Conservation (phyloP, 2,329 filamentous ascomycete genomes). For the Aspergillus tubingensis region DNA sequence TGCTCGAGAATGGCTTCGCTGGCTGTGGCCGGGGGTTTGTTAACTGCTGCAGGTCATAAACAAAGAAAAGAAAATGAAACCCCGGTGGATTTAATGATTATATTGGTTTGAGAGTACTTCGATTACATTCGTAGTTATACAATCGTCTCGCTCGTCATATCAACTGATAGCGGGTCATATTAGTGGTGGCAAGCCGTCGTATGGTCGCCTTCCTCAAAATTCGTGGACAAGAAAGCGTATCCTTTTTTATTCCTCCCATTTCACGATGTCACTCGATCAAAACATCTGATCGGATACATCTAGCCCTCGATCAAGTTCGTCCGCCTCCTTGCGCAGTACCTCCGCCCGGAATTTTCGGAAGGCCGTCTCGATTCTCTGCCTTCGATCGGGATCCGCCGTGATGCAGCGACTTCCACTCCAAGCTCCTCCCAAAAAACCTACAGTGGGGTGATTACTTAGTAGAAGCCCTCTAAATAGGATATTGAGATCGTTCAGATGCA, state of each 20-base stretch:
- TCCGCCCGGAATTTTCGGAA: constrained; percentile 65
- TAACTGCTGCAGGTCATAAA: background rate
- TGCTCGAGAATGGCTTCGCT: background rate
- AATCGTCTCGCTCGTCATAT: no score
- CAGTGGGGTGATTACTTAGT: background rate
- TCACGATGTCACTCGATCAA: background rate
- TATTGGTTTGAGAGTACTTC: no score
- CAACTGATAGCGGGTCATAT: no score
- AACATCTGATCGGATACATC: constrained; percentile 31
- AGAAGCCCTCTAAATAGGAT: no score
- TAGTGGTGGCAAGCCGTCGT: no score
- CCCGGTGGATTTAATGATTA: no score
- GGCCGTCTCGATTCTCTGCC: constrained; percentile 61
- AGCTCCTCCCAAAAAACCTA: constrained; percentile 60
- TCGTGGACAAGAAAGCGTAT: background rate
- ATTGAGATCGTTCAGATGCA: no score
- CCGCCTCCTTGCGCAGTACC: constrained; percentile 61
- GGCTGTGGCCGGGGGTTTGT: background rate
- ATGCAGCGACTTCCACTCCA: constrained; percentile 57
- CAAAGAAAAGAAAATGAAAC: no score
- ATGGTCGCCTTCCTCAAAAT: no score
- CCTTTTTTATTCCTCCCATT: background rate
- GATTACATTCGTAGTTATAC: no score
- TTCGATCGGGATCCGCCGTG: constrained; percentile 55
- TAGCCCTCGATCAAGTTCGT: constrained; percentile 52